phyloP scores from a whole-genome alignment of 2,329 filamentous ascomycete genomes.

The Fusarium ramigenum region DNA sequence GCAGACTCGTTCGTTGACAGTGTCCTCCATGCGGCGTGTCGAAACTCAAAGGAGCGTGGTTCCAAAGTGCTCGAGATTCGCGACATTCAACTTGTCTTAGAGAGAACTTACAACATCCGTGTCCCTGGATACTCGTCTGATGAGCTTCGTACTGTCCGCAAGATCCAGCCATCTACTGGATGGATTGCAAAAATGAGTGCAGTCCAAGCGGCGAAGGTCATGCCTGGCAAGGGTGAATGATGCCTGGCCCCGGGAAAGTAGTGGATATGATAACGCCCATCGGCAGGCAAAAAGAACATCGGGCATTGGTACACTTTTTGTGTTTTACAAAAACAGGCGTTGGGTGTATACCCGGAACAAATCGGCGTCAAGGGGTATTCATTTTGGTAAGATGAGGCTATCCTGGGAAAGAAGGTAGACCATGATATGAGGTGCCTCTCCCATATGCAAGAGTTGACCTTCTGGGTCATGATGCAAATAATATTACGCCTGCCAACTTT shows the following conservation, averaged over 20 bases:
- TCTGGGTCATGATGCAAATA: not conserved
- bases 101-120: conserved; percentile 88
- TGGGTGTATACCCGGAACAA: conserved; percentile 37
- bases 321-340: conserved; percentile 31
- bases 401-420: not conserved
- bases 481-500: not conserved
- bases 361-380: conserved; percentile 26
- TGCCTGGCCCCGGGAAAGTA: not conserved
- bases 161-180: conserved; percentile 84
- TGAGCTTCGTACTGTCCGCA: conserved; percentile 92
- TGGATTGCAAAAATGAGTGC: conserved; percentile 99
- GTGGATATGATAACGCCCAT: not conserved
- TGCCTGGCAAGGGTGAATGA: conserved; percentile 67
- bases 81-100: conserved; percentile 83
- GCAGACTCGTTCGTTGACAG: conserved; percentile 96
- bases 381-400: not conserved
- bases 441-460: not conserved
- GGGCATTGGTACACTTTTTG: not conserved
- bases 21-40: conserved; percentile 86
- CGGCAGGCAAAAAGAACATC: not conserved
- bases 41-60: conserved; percentile 90
- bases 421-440: not conserved
- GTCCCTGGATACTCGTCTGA: conserved; percentile 95
- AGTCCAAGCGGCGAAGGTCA: conserved; percentile 91
- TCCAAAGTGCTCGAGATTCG: conserved; percentile 90